These are phyloP conservation scores for Chytridium lagenaria DNA, from an alignment of 371 early-diverging fungal genomes.

Conservation along the genomic window DNA sequence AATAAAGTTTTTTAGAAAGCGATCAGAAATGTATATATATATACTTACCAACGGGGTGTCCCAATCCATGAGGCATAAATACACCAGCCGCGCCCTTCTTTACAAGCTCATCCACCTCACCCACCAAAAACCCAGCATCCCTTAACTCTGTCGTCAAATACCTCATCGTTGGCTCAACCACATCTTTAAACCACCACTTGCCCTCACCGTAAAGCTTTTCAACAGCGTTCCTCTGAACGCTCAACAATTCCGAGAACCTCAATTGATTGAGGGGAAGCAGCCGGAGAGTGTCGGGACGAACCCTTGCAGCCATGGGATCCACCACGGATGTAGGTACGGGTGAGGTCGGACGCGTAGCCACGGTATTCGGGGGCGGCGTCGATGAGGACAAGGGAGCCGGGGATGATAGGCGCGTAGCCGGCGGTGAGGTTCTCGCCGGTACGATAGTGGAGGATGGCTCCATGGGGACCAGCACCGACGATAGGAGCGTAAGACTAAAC, in stretches of 20 bases:
- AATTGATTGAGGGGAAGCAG: slow-evolving; percentile 4
- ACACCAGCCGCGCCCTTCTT: slow-evolving; percentile 21
- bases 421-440: slow-evolving; percentile 39
- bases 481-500: slow-evolving; percentile 73
- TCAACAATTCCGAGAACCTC: slow-evolving; percentile 40
- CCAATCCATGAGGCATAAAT: slow-evolving; percentile 56
- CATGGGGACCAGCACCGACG: slow-evolving; percentile 80
- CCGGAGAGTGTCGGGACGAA: background rate
- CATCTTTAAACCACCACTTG: slow-evolving; percentile 22
- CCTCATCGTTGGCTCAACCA: slow-evolving; percentile 12
- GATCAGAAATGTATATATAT: background rate
- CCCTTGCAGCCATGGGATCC: background rate
- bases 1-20: background rate
- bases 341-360: slow-evolving; percentile 50
- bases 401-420: slow-evolving; percentile 30
- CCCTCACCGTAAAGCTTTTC: slow-evolving; percentile 30
- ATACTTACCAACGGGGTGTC: slow-evolving; percentile 48
- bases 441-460: slow-evolving; percentile 85
- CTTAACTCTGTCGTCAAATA: slow-evolving; percentile 34
- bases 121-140: slow-evolving; percentile 36
- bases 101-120: slow-evolving; percentile 38
- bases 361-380: slow-evolving; percentile 50
- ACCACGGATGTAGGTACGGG: slow-evolving; percentile 46
- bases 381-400: slow-evolving; percentile 39
- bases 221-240: slow-evolving; percentile 38